Evolutionary conservation across 768 basidiomycete genomes (phyloP), one percentile per base, ranked within the genome.

Genomic region (Tephrocybe rancida): DNA sequence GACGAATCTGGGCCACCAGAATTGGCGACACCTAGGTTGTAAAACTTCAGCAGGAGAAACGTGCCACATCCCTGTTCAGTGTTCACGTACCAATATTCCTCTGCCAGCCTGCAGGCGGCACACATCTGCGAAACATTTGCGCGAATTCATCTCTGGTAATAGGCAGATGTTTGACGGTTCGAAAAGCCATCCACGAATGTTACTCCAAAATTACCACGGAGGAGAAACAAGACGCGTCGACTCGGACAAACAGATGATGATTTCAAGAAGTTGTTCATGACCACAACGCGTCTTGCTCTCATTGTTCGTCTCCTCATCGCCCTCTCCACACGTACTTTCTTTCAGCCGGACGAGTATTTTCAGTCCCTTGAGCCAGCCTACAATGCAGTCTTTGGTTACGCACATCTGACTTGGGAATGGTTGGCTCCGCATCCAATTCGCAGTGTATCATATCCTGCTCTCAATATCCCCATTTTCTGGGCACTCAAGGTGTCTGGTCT

Each of bases 381-480:
- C 67, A 79, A 78, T 51, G 71, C 86, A 38, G 92, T 97, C 45
- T 98, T 92, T 67, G 94, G 95, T 42, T 93, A 93, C 70, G 96
- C 95, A 2, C 80, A 87, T 60, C 75, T 94, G 37, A 98, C 95
- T 21, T 99, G 97, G 97, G 97, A 99, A 75, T 99, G 97, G 97
- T 72, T 81, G 39, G 71, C 79, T 45, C 71, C 78, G 19, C 67
- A 67, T 13, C 91, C 92, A 5, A 86, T 95, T 62, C 83, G 93
- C 48, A 90, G 88, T 63, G 81, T 92, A 55, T 48, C 90, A 44
- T 96, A 93, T 69, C 93, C 95, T 16, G 79, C 83, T 16, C 60
- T 95, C 30, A 97, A 93, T 62, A 74, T 90, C 24, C 89, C 90
- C 0, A 64, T 89, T 9, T 98, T 91, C 63, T 87, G 84, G 83